phyloP scores from a whole-genome alignment of 2,329 filamentous ascomycete species.

The Fusarium hainanense region DNA sequence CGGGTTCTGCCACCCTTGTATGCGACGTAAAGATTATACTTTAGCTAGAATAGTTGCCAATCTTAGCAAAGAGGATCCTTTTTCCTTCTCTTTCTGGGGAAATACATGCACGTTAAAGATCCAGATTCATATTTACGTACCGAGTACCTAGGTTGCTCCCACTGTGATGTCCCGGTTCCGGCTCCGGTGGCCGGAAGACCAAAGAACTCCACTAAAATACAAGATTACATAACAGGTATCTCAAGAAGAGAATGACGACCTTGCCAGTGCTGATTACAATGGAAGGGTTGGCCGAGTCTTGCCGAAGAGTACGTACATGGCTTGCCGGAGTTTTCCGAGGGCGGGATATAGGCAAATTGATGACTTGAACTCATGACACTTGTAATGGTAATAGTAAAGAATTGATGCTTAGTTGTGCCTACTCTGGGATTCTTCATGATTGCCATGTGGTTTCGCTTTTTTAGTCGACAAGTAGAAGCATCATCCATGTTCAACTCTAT shows the following conservation, averaged over 20 bases:
- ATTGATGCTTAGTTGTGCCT: neutral
- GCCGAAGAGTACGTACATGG: conserved; percentile 14
- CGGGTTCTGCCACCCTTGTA: conserved; percentile 6
- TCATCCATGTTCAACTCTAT: no score
- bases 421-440: neutral
- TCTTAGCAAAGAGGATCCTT: conserved; percentile 15
- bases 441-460: neutral
- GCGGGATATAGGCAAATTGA: neutral
- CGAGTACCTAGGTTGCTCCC: neutral
- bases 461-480: no score
- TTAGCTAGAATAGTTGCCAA: neutral
- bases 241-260: neutral
- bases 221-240: conserved; percentile 2
- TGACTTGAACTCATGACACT: neutral
- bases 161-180: conserved; percentile 21
- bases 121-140: neutral
- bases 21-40: neutral
- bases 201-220: conserved; percentile 5
- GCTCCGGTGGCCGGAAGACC: conserved; percentile 29
- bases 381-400: neutral
- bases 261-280: neutral
- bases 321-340: conserved; percentile 14
- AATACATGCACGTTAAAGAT: conserved; percentile 20
- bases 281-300: conserved; percentile 13
- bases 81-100: conserved; percentile 36